phyloP scores from a whole-genome alignment of 139 green algal species.

The Desmodesmus armatus region DNA sequence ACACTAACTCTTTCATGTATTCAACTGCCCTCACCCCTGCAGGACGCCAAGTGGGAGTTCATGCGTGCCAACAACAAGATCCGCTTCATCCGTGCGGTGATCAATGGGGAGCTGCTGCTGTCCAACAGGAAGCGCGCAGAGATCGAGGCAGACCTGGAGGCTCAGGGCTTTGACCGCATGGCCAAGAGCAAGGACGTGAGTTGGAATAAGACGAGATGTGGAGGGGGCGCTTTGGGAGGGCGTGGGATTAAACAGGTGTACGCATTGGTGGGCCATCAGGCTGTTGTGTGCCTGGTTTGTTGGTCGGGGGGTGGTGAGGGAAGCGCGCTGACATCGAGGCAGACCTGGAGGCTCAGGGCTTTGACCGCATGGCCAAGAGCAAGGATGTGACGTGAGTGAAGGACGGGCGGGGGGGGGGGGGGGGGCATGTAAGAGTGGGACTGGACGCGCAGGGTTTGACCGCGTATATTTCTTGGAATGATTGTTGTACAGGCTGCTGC shows the following conservation, averaged over 20 bases:
- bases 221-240: not conserved
- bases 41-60: slow-evolving; percentile 82
- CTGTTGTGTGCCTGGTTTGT: not conserved
- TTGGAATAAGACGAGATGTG: not conserved
- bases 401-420: not conserved
- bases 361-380: slow-evolving; percentile 71
- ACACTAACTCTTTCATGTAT: not conserved
- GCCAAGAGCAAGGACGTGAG: slow-evolving; percentile 57
- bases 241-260: not conserved
- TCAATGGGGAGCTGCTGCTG: slow-evolving; percentile 82
- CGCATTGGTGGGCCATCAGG: not conserved
- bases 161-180: slow-evolving; percentile 83
- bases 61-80: slow-evolving; percentile 87
- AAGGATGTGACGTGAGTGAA: slow-evolving; percentile 52
- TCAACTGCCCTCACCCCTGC: slow-evolving; percentile 4
- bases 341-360: slow-evolving; percentile 83
- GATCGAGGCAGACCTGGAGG: slow-evolving; percentile 88
- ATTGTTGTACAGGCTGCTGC: too few species aligned
- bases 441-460: not conserved
- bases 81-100: slow-evolving; percentile 96
- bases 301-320: not conserved
- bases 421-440: not conserved
- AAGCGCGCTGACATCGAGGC: slow-evolving; percentile 85
- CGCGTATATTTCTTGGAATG: not conserved
- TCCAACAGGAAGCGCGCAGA: slow-evolving; percentile 86